Conservation (phyloP, 148 eudicot species). For the Fallopia convolvulus region DNA sequence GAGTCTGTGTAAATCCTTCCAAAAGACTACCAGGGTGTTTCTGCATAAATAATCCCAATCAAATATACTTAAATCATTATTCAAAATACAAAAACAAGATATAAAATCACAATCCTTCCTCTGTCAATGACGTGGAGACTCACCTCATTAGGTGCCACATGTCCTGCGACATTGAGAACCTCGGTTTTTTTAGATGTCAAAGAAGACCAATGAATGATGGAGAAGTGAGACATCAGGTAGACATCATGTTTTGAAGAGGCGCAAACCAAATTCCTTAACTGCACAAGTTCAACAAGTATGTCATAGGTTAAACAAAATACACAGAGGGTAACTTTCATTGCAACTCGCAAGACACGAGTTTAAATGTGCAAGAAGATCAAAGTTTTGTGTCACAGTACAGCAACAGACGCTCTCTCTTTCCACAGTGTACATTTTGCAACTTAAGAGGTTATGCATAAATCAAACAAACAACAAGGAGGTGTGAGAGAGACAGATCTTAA, state of each 20-base stretch:
- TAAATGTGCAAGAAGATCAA: neutral
- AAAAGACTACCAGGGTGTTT: constrained; percentile 83
- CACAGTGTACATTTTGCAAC: neutral
- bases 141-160: constrained; percentile 82
- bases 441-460: neutral
- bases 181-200: constrained; percentile 45
- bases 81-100: neutral
- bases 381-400: neutral
- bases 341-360: neutral
- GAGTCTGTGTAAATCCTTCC: constrained; percentile 79
- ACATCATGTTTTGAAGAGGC: constrained; percentile 90
- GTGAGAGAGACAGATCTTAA: too few relatives aligned
- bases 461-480: too few relatives aligned
- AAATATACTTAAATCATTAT: neutral
- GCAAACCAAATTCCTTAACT: constrained; percentile 93
- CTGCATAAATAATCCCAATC: constrained; percentile 22
- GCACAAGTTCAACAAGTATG: constrained; percentile 17
- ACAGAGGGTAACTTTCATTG: neutral
- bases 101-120: neutral
- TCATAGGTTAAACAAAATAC: neutral
- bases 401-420: neutral
- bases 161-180: constrained; percentile 76
- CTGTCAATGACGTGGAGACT: constrained; percentile 6
- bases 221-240: constrained; percentile 66
- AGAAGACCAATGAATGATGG: constrained; percentile 52